Conservation (phyloP, 2,329 filamentous ascomycete species). For the Ilyonectria destructans region DNA sequence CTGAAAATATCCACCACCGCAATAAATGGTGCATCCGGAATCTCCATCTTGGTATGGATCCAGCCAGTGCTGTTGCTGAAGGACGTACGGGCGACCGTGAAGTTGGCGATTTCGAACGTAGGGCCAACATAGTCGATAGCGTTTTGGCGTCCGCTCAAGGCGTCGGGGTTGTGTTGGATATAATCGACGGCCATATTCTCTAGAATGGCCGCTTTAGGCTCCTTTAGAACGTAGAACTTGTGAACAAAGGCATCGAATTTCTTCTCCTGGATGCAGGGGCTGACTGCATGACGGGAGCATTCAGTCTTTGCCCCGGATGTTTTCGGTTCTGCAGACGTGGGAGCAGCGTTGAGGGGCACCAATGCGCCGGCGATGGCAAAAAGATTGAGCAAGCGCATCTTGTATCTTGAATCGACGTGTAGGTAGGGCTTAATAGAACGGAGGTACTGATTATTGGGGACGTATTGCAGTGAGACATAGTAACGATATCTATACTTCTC, state of each 20-base stretch:
- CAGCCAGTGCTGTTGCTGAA: background rate
- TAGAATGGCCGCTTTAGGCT: background rate
- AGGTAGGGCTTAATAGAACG: too few species aligned
- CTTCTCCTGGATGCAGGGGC: too few species aligned
- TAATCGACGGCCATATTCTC: background rate
- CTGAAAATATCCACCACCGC: slow-evolving; percentile 2
- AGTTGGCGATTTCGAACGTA: background rate
- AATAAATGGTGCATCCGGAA: background rate
- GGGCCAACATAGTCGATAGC: background rate
- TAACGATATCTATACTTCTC: too few species aligned
- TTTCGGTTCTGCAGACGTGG: too few species aligned
- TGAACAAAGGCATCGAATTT: background rate
- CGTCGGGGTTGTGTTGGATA: slow-evolving; percentile 7
- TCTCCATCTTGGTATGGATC: slow-evolving; percentile 3
- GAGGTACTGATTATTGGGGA: too few species aligned
- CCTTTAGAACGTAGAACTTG: background rate
- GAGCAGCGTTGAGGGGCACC: too few species aligned
- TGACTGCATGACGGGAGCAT: too few species aligned
- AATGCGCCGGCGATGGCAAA: too few species aligned
- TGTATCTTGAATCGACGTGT: too few species aligned
- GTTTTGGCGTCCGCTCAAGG: background rate
- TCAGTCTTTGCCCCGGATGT: too few species aligned
- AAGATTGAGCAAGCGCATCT: too few species aligned
- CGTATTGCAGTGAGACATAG: too few species aligned
- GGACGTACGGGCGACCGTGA: background rate